Conservation (phyloP, 164 flowering plant genomes). For the Stephania cephalantha region DNA sequence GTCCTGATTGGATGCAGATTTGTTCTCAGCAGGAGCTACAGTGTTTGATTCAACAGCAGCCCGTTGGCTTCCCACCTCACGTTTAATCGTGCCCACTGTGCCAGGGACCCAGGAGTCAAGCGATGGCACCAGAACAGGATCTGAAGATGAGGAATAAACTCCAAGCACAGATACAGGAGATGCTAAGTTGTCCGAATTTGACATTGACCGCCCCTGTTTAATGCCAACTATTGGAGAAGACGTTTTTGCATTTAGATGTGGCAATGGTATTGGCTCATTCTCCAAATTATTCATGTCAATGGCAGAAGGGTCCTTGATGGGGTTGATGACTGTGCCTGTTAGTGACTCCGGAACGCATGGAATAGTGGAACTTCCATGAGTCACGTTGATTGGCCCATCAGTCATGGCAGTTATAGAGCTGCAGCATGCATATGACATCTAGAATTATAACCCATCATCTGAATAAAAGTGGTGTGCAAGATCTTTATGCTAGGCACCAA, state of each 20-base stretch:
- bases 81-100: slow-evolving; percentile 48
- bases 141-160: slow-evolving; percentile 55
- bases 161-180: slow-evolving; percentile 40
- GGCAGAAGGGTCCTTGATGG: slow-evolving; percentile 20
- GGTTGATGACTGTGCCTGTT: slow-evolving; percentile 17
- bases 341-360: slow-evolving; percentile 17
- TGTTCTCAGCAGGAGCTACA: slow-evolving; percentile 27
- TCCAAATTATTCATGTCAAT: slow-evolving; percentile 16
- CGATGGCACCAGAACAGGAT: slow-evolving; percentile 59
- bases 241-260: slow-evolving; percentile 13
- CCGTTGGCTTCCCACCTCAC: slow-evolving; percentile 49
- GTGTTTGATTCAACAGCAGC: slow-evolving; percentile 26
- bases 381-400: slow-evolving; percentile 35
- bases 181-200: slow-evolving; percentile 16
- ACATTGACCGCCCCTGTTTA: slow-evolving; percentile 18
- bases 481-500: not conserved
- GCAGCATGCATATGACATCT: slow-evolving; percentile 22
- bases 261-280: slow-evolving; percentile 11
- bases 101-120: slow-evolving; percentile 42
- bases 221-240: slow-evolving; percentile 22
- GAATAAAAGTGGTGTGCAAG: not conserved
- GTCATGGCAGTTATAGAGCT: slow-evolving; percentile 37
- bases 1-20: slow-evolving; percentile 31
- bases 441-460: not conserved
- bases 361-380: slow-evolving; percentile 23